phyloP scores from a whole-genome alignment of 2,329 filamentous ascomycete species.

The Colletotrichum sp. region DNA sequence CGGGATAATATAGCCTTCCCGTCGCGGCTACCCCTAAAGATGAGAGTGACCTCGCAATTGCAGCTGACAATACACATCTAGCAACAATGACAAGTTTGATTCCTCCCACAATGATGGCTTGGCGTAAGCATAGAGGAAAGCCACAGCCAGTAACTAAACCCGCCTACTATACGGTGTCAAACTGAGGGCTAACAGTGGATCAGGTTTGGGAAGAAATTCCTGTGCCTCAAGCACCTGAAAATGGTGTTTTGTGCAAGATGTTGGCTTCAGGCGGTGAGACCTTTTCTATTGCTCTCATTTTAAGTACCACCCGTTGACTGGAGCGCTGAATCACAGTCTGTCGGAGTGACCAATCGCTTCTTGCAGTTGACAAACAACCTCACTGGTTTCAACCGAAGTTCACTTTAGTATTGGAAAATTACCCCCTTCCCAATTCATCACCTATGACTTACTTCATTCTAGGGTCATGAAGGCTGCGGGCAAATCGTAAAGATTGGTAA shows the following conservation, averaged over 20 bases:
- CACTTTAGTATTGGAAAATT: constrained; percentile 22
- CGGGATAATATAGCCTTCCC: background rate
- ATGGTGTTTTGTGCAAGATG: constrained; percentile 34
- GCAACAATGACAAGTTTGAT: constrained; percentile 13
- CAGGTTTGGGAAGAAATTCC: constrained; percentile 31
- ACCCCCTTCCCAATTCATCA: background rate
- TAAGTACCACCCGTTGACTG: background rate
- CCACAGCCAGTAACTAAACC: constrained; percentile 24
- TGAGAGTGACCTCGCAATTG: background rate
- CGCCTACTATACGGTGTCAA: background rate
- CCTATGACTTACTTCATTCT: background rate
- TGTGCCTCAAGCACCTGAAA: constrained; percentile 27
- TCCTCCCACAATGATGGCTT: constrained; percentile 36
- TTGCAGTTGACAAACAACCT: constrained; percentile 30
- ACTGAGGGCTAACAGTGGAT: background rate
- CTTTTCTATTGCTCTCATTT: background rate
- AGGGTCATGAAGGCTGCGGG: constrained; percentile 31
- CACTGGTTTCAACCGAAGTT: constrained; percentile 33
- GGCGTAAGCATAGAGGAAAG: constrained; percentile 37
- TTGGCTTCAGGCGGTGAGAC: constrained; percentile 34
- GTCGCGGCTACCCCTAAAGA: background rate
- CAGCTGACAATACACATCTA: background rate
- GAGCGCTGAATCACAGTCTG: constrained; percentile 26
- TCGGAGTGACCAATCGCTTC: constrained; percentile 35
- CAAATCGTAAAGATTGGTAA: constrained; percentile 26